Evolutionary conservation across 495 filamentous ascomycete genomes (phyloP), one percentile per base, ranked within the genome.

Genomic region (Hypoxylon lienhwacheense): DNA sequence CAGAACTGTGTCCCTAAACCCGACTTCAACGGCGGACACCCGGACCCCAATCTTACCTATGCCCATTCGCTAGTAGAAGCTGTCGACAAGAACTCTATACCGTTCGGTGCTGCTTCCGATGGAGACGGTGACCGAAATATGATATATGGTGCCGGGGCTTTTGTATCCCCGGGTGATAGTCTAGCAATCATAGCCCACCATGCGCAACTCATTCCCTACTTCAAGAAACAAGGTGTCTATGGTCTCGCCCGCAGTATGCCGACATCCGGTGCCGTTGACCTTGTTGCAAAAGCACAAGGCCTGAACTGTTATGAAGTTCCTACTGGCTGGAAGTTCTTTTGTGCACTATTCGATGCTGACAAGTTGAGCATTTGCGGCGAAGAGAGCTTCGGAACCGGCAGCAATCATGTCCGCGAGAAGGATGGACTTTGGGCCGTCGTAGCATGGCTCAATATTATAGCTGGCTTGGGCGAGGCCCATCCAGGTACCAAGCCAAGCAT

Each of bases 291-390:
- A 78, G 90, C 89, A 57, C 90, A 97, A 76, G 91, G 90, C 15
- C 78, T 97, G 17, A 76, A 91, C 73, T 85, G 83, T 73, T 98
- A 98, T 74, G 93, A 98, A 73, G 93, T 98, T 4, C 93, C 93
- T 7, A 98, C 93, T 0, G 93, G 93, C 50, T 98, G 93, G 93
- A 98, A 98, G 73, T 98, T 98, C 81, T 98, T 98, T 85, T 98
- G 93, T 71, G 93, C 90, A 65, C 79, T 98, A 46, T 97, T 98
- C 65, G 93, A 98, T 66, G 87, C 91, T 55, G 78, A 97, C 72
- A 96, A 96, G 81, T 87, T 98, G 70, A 96, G 91, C 61, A 98
- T 98, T 71, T 98, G 93, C 69, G 93, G 93, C 32, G 93, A 98
- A 71, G 93, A 98, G 79, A 91, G 87, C 43, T 98, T 98, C 69